phyloP scores from a whole-genome alignment of 2,329 filamentous ascomycete genomes.

The Clonostachys sp. region DNA sequence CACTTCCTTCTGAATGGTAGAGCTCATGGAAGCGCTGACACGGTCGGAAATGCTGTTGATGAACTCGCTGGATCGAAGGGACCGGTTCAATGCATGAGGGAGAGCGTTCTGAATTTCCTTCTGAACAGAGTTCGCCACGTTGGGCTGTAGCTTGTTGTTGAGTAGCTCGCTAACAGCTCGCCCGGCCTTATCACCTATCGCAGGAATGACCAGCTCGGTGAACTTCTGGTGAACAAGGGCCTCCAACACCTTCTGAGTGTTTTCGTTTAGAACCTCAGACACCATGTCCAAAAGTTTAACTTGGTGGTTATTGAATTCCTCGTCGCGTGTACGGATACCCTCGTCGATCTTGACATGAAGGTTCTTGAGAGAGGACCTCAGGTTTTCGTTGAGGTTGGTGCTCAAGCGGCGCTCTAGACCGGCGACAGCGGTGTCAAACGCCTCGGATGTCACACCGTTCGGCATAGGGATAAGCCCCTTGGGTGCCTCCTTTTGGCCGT shows the following conservation, averaged over 20 bases:
- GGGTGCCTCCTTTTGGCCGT: background rate
- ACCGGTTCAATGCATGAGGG: conserved; percentile 51
- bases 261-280: conserved; percentile 55
- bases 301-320: conserved; percentile 47
- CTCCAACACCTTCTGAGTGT: conserved; percentile 67
- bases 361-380: conserved; percentile 55
- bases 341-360: conserved; percentile 61
- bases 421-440: conserved; percentile 48
- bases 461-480: background rate
- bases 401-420: conserved; percentile 48
- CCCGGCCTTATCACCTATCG: conserved; percentile 62
- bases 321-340: conserved; percentile 52
- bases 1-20: conserved; percentile 68
- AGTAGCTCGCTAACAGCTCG: conserved; percentile 70
- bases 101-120: conserved; percentile 70
- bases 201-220: conserved; percentile 69
- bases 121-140: conserved; percentile 62
- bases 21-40: conserved; percentile 61
- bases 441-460: conserved; percentile 29
- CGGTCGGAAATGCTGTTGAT: conserved; percentile 66
- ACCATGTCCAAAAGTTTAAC: conserved; percentile 52
- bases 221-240: conserved; percentile 75
- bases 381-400: conserved; percentile 38
- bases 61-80: conserved; percentile 68
- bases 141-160: conserved; percentile 59